phyloP scores from a whole-genome alignment of 2,329 filamentous ascomycete genomes.

The Phoma sp. region DNA sequence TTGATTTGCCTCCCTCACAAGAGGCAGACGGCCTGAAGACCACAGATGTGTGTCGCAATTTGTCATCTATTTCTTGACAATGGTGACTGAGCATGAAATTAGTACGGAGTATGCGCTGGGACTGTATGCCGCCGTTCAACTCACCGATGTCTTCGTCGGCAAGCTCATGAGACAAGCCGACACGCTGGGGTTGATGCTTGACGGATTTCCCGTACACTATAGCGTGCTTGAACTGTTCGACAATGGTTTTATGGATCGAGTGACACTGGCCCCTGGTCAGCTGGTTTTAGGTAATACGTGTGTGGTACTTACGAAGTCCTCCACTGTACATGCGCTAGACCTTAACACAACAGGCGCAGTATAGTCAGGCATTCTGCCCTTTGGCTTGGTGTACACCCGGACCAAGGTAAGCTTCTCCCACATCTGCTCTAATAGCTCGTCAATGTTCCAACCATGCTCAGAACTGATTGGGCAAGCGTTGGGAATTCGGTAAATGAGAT shows the following conservation, averaged over 20 bases:
- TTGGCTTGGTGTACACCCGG: conserved; percentile 97
- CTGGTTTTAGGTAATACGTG: conserved; percentile 23
- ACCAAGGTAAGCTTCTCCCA: conserved; percentile 95
- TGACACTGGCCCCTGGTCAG: conserved; percentile 74
- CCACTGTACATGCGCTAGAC: conserved; percentile 81
- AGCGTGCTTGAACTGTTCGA: conserved; percentile 93
- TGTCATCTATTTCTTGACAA: conserved; percentile 49
- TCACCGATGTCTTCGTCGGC: conserved; percentile 96
- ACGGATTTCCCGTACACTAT: conserved; percentile 98
- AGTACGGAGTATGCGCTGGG: conserved; percentile 19
- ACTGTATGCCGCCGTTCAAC: conserved; percentile 36
- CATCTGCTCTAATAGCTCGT: conserved; percentile 96
- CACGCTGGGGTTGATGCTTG: conserved; percentile 97
- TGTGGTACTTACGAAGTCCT: conserved; percentile 82
- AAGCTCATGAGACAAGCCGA: conserved; percentile 88
- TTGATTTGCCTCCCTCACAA: conserved; percentile 33
- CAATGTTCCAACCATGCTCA: conserved; percentile 93
- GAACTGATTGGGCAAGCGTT: conserved; percentile 97
- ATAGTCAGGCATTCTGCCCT: conserved; percentile 94
- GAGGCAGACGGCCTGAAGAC: conserved; percentile 24
- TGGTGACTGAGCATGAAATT: conserved; percentile 47
- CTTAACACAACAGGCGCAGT: conserved; percentile 87
- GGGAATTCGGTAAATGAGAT: conserved; percentile 93
- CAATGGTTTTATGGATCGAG: conserved; percentile 92
- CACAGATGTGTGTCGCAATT: conserved; percentile 27